Evolutionary conservation across 257 asterid genomes (phyloP), one percentile per base, ranked within the genome.

Genomic region (Datura wrightii): DNA sequence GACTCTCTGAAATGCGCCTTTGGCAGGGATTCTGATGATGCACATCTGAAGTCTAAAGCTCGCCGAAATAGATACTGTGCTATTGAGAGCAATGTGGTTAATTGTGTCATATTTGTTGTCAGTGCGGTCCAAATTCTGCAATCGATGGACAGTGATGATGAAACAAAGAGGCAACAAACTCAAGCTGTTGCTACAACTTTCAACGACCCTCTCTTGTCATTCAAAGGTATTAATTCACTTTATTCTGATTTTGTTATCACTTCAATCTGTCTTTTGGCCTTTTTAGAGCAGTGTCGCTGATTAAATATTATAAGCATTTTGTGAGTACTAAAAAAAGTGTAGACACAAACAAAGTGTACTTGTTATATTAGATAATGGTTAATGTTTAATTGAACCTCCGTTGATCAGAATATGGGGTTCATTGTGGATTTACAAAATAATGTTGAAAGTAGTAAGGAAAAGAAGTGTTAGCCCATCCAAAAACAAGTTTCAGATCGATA

Each of bases 31-130:
- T 92, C 96, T 41, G 98, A 96, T 60, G 80, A 82, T 83, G 9
- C 3, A 53, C 42, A 7, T 69, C 82, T 90, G 84, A 86, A 86
- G 84, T 82, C 58, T 37, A 94, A 87, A 86, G 94, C 91, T 74
- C 89, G 86, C 52, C 80, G 83, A 82, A 84, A 85, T 81, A 72
- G 83, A 39, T 9, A 36, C 78, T 7, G 65, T 54, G 83, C 80
- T 48, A 7, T 69, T 83, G 85, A 87, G 87, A 53, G 76, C 72
- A 89, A 88, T 86, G 66, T 42, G 65, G 85, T 94, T 82, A 90
- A 90, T 88, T 96, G 83, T 88, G 95, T 92, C 88, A 85, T 94
- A 85, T 90, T 93, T 76, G 99, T 94, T 44, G 97, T 94, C 84
- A 92, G 91, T 59, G 99, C 92, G 79, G 81, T 92, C 74, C 90